Evolutionary conservation across 371 early-diverging fungal genomes (phyloP).

Genomic region (Parasitella parasitica): DNA sequence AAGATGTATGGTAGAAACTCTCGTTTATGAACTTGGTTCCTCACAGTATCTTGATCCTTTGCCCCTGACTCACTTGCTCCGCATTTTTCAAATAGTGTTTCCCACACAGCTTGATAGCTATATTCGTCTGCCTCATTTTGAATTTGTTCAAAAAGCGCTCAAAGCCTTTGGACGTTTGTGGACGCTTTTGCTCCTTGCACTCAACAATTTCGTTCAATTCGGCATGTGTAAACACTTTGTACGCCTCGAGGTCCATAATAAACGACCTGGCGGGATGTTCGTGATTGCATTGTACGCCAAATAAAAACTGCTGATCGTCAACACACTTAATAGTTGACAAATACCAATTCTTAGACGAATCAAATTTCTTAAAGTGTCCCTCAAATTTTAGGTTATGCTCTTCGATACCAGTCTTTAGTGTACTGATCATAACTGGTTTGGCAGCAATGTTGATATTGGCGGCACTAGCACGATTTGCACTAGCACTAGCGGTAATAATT

Average conservation of each 20-base stretch:
- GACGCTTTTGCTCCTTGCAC: slow-evolving; percentile 1
- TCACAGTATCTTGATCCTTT: no score
- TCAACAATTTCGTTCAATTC: slow-evolving; percentile 17
- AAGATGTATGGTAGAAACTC: no score
- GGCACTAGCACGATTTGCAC: not conserved
- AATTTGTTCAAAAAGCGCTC: no score
- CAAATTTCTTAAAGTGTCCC: not conserved
- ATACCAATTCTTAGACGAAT: slow-evolving; percentile 7
- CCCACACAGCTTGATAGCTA: no score
- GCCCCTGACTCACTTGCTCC: no score
- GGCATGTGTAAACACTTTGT: slow-evolving; percentile 17
- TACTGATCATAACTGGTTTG: not conserved
- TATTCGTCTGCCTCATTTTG: no score
- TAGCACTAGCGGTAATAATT: not conserved
- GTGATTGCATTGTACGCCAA: slow-evolving; percentile 9
- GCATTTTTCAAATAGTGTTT: no score
- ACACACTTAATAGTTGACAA: slow-evolving; percentile 10
- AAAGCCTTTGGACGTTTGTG: not conserved
- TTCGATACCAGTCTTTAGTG: not conserved
- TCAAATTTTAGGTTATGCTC: not conserved
- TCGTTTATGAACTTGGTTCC: no score
- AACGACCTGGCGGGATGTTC: slow-evolving; percentile 8
- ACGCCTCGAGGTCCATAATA: not conserved
- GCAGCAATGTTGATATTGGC: no score
- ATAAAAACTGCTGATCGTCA: slow-evolving; percentile 11